Evolutionary conservation across 1,284 basidiomycete species (phyloP).

Genomic region (Flammula alnicola): DNA sequence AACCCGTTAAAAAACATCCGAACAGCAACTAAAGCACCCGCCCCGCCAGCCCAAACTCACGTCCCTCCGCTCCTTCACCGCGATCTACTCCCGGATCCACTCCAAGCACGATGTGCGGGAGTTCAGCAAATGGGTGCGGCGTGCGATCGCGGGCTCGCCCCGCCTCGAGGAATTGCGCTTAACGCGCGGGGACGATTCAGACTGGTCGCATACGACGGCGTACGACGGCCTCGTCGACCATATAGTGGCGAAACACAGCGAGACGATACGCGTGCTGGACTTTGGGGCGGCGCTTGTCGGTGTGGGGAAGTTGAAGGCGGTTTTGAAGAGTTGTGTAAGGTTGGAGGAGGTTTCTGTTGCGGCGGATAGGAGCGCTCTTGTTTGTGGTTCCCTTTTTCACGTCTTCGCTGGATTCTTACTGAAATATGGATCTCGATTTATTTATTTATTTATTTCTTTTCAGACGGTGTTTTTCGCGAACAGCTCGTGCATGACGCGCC

Average conservation of each 20-base stretch:
- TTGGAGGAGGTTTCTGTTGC: constrained; percentile 36
- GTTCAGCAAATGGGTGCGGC: constrained; percentile 51
- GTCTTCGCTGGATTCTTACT: too few species aligned
- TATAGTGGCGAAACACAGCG: constrained; percentile 40
- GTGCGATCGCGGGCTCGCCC: constrained; percentile 41
- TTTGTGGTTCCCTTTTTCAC: constrained; percentile 26
- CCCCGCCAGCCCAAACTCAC: constrained; percentile 33
- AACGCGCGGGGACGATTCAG: constrained; percentile 29
- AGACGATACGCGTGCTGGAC: constrained; percentile 41
- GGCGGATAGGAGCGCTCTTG: constrained; percentile 31
- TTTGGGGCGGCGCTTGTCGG: constrained; percentile 40
- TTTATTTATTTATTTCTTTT: neutral
- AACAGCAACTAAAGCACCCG: constrained; percentile 49
- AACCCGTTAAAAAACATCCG: neutral
- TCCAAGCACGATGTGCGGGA: constrained; percentile 34
- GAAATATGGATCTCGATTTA: neutral
- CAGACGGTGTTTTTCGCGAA: neutral
- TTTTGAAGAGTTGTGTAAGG: constrained; percentile 28
- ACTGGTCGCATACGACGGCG: constrained; percentile 25
- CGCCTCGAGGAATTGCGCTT: constrained; percentile 41
- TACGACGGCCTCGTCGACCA: constrained; percentile 48
- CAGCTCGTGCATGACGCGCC: constrained; percentile 5
- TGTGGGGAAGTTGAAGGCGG: constrained; percentile 24
- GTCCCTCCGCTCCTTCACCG: constrained; percentile 45
- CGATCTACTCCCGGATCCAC: constrained; percentile 31